These are phyloP conservation scores for Umbellularia californica DNA, from an alignment of 164 flowering plant species.

Conservation along the genomic window DNA sequence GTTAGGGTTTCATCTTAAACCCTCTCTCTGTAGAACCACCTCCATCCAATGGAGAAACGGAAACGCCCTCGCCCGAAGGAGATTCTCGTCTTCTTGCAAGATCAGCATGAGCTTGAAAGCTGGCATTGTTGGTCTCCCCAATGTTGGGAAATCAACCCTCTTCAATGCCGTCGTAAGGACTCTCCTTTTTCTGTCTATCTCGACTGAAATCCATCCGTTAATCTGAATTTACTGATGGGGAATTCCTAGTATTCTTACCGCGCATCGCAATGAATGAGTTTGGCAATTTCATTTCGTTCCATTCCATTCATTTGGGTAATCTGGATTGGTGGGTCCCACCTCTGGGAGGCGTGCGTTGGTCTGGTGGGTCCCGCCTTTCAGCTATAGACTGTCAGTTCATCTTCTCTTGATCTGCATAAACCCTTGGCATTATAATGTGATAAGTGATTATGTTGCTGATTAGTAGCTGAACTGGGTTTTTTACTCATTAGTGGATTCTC, in stretches of 20 bases:
- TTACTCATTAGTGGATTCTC: background rate
- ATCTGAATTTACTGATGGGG: no score
- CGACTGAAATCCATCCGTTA: background rate
- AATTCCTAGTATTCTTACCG: no score
- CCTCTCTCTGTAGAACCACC: constrained; percentile 4
- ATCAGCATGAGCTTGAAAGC: constrained; percentile 92
- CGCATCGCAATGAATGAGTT: no score
- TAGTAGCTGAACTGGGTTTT: background rate
- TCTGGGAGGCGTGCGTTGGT: no score
- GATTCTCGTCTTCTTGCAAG: constrained; percentile 42
- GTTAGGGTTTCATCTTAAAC: constrained; percentile 12
- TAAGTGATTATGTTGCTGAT: background rate
- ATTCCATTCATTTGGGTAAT: no score
- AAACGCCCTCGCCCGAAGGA: constrained; percentile 1
- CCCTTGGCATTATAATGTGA: background rate
- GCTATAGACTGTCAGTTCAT: background rate
- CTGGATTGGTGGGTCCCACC: no score
- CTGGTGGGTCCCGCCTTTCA: no score
- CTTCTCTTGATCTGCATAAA: background rate
- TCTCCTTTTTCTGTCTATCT: background rate
- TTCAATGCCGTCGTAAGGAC: constrained; percentile 88
- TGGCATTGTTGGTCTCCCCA: constrained; percentile 98
- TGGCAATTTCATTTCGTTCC: no score
- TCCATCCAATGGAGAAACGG: constrained; percentile 5
- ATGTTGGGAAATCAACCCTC: constrained; percentile 96